Evolutionary conservation across 1,139 yeast genomes (phyloP), one percentile per base, ranked within the genome.

Genomic region (Saccharomyces hybrid): DNA sequence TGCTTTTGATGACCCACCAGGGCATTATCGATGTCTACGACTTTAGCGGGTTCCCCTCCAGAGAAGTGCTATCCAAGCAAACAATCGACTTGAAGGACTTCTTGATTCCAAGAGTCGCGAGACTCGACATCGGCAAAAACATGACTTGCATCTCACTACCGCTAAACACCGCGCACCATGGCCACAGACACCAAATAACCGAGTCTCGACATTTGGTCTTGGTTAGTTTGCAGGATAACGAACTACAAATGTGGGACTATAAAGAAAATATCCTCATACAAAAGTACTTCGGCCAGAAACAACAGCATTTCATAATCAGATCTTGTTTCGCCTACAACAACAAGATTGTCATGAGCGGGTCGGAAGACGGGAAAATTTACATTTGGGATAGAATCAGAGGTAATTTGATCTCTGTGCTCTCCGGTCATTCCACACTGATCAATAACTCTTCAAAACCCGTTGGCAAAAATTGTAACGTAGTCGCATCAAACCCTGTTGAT

Each of bases 341-440:
- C 63, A 84, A 84, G 59, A 73, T 88, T 52, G 81, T 89, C 0
- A 73, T 87, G 16, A 83, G 91, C 62, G 97, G 97, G 1, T 83
- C 95, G 49, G 95, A 87, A 64, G 95, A 88, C 66, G 90, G 93
- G 0, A 77, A 79, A 57, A 78, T 89, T 3, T 89, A 84, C 69
- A 74, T 90, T 5, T 90, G 96, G 96, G 88, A 88, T 63, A 76
- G 86, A 46, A 78, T 78, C 54, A 83, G 84, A 24, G 93, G 95
- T 4, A 83, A 85, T 57, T 75, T 89, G 29, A 73, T 90, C 2
- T 83, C 84, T 9, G 78, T 77, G 2, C 64, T 84, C 42, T 71
- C 78, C 7, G 96, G 87, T 0, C 98, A 93, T 51, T 32, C 31
- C 24, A 29, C 32, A n/a, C 48, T 44, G 9, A 42, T 42, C 27